Evolutionary conservation across 148 eudicot genomes (phyloP).

Genomic region (Tetragonia tetragonoides): DNA sequence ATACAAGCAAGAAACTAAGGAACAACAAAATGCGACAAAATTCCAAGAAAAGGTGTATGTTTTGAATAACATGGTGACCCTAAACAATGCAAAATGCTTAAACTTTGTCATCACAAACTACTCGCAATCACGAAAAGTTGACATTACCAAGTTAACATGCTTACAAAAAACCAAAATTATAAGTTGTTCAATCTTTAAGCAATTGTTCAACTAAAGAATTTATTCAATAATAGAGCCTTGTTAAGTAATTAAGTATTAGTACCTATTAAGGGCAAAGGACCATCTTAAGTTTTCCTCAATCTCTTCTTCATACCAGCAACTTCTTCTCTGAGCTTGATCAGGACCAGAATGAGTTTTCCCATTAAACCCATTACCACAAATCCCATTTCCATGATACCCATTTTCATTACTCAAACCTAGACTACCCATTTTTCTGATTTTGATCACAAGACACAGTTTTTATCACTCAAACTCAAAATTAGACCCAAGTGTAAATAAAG

Average conservation of each 20-base stretch:
- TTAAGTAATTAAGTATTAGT: not conserved
- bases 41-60: too few species aligned
- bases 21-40: too few species aligned
- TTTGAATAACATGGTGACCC: too few species aligned
- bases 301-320: slow-evolving; percentile 97
- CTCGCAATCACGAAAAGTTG: too few species aligned
- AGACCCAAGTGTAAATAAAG: not conserved
- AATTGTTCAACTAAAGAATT: too few species aligned
- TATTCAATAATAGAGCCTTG: too few species aligned
- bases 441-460: not conserved
- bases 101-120: too few species aligned
- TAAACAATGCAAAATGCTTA: too few species aligned
- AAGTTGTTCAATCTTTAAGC: too few species aligned
- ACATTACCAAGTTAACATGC: too few species aligned
- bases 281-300: slow-evolving; percentile 85
- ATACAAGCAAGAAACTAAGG: too few species aligned
- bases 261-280: slow-evolving; percentile 93
- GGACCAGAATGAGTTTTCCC: slow-evolving; percentile 35
- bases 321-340: slow-evolving; percentile 53
- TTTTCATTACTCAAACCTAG: slow-evolving; percentile 43
- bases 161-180: too few species aligned
- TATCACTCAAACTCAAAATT: not conserved
- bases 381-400: slow-evolving; percentile 45
- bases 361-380: slow-evolving; percentile 45
- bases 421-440: slow-evolving; percentile 46